These are phyloP conservation scores for Cryphonectria naterciae DNA, from an alignment of 2,329 filamentous ascomycete species.

Conservation along the genomic window DNA sequence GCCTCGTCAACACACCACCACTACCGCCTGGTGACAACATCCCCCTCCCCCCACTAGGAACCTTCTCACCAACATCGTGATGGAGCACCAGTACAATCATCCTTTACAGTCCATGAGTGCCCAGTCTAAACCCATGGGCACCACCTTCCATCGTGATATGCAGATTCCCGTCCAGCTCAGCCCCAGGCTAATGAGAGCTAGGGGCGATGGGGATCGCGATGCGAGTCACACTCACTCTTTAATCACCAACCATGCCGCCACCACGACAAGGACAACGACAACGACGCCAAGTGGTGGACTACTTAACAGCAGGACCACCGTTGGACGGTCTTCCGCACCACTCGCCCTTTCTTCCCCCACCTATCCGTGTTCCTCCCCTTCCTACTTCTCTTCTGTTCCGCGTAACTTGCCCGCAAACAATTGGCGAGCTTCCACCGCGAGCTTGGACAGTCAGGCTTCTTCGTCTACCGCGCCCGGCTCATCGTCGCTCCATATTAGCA, in stretches of 20 bases:
- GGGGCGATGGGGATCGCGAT: not conserved
- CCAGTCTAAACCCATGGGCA: not conserved
- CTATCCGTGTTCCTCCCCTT: not conserved
- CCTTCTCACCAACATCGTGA: not conserved
- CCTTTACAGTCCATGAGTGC: not conserved
- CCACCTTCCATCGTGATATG: not conserved
- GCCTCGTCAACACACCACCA: constrained; percentile 21
- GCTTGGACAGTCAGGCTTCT: not conserved
- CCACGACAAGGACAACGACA: no score
- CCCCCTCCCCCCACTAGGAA: not conserved
- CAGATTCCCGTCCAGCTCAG: not conserved
- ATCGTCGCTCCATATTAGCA: not conserved
- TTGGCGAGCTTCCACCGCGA: constrained; percentile 6
- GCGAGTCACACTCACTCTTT: constrained; percentile 5
- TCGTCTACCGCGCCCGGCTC: not conserved
- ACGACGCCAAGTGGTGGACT: not conserved
- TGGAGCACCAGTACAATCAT: constrained; percentile 6
- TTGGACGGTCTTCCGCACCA: not conserved
- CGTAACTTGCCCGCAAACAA: not conserved
- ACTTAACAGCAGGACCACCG: not conserved
- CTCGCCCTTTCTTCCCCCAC: not conserved
- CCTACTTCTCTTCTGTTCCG: not conserved
- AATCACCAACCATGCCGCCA: not conserved
- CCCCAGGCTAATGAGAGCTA: not conserved
- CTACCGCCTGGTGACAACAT: constrained; percentile 1